Evolutionary conservation across 345 rosid species (phyloP).

Genomic region (Arabis hirsuta): DNA sequence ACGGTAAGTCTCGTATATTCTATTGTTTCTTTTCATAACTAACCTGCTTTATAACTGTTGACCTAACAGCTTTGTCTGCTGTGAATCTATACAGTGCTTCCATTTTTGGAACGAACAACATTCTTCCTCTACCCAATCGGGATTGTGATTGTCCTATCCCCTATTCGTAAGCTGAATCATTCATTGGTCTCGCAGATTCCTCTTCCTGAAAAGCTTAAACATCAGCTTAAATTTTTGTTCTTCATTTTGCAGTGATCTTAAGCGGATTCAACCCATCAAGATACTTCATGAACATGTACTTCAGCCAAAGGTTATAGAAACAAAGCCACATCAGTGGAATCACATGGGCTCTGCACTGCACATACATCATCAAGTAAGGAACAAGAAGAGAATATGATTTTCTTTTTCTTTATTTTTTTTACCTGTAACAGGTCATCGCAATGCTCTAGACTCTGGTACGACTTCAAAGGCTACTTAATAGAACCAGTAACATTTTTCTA

Average conservation of each 20-base stretch:
- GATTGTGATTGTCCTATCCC: constrained; percentile 71
- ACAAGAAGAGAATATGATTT: constrained; percentile 23
- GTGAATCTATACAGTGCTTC: constrained; percentile 63
- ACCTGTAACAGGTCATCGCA: constrained; percentile 18
- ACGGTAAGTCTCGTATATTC: constrained; percentile 58
- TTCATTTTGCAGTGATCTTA: constrained; percentile 72
- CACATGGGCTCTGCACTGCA: constrained; percentile 35
- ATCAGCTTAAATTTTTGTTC: constrained; percentile 7
- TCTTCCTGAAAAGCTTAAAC: constrained; percentile 9
- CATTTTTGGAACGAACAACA: constrained; percentile 95
- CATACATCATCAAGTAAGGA: constrained; percentile 41
- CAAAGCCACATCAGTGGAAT: constrained; percentile 25
- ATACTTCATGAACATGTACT: constrained; percentile 91
- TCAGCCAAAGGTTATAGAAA: constrained; percentile 72
- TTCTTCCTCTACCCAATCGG: constrained; percentile 98
- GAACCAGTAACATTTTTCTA: constrained; percentile 31
- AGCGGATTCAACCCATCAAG: constrained; percentile 98
- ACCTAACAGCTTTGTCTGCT: constrained; percentile 13
- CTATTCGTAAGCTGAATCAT: constrained; percentile 71
- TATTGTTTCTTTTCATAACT: background rate
- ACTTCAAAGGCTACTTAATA: constrained; percentile 31
- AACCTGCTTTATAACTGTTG: background rate
- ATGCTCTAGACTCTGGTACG: constrained; percentile 30
- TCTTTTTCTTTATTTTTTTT: background rate
- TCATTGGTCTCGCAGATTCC: constrained; percentile 3